Conservation (phyloP, 306 rosid species). For the Arachis stenosperma region DNA sequence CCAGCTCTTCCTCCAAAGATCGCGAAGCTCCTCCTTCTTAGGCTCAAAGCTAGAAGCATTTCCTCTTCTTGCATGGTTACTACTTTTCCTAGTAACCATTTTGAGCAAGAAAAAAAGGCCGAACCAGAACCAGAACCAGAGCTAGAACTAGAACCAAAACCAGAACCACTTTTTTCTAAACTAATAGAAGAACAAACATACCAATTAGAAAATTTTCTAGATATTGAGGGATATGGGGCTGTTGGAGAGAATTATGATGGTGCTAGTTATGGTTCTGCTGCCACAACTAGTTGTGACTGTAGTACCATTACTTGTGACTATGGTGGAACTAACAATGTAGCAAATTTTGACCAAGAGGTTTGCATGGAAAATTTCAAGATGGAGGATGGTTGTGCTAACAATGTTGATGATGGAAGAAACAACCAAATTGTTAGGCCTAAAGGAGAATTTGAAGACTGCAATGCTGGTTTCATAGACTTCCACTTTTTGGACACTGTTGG, state of each 20-base stretch:
- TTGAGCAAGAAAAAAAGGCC: slow-evolving; percentile 22
- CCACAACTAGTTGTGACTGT: slow-evolving; percentile 27
- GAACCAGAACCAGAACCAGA: background rate
- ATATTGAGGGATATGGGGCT: slow-evolving; percentile 17
- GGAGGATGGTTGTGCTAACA: slow-evolving; percentile 27
- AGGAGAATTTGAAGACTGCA: slow-evolving; percentile 33
- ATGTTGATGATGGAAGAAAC: slow-evolving; percentile 28
- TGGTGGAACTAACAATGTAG: slow-evolving; percentile 33
- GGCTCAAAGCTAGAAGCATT: slow-evolving; percentile 52
- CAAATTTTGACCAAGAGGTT: slow-evolving; percentile 34
- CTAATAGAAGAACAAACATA: slow-evolving; percentile 30
- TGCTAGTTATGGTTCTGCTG: slow-evolving; percentile 32
- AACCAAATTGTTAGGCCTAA: slow-evolving; percentile 16
- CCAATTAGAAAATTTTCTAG: slow-evolving; percentile 21
- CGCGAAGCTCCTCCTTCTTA: slow-evolving; percentile 47
- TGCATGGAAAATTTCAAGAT: slow-evolving; percentile 12
- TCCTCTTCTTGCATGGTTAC: slow-evolving; percentile 26
- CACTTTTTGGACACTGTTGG: slow-evolving; percentile 40
- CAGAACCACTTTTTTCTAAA: slow-evolving; percentile 9
- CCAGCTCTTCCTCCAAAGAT: slow-evolving; percentile 56
- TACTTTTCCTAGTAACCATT: slow-evolving; percentile 21
- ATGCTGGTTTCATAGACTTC: slow-evolving; percentile 39
- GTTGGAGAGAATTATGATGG: slow-evolving; percentile 19
- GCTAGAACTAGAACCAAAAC: background rate
- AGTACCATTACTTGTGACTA: slow-evolving; percentile 2